Conservation (phyloP, 2,329 filamentous ascomycete genomes). For the Aspergillus eucalypticola region DNA sequence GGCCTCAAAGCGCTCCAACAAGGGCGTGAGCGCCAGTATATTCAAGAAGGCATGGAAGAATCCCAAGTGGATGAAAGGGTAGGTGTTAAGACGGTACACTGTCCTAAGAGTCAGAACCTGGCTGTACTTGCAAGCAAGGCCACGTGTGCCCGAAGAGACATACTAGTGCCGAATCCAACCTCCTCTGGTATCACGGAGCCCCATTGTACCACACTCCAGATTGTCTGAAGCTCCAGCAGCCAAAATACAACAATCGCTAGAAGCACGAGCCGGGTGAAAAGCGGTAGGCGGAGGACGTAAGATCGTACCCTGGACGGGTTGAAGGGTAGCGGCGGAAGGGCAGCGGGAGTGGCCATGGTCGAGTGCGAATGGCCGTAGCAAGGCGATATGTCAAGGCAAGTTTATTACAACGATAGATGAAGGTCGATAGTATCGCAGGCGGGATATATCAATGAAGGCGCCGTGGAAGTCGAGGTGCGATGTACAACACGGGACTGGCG, state of each 20-base stretch:
- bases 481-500: neutral
- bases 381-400: neutral
- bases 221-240: conserved; percentile 66
- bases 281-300: conserved; percentile 79
- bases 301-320: conserved; percentile 73
- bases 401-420: neutral
- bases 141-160: conserved; percentile 34
- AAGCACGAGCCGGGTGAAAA: conserved; percentile 76
- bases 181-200: conserved; percentile 76
- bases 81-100: conserved; percentile 95
- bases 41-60: conserved; percentile 82
- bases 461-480: neutral
- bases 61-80: conserved; percentile 79
- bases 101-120: conserved; percentile 17
- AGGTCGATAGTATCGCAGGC: neutral
- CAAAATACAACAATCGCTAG: conserved; percentile 68
- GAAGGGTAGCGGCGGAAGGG: conserved; percentile 59
- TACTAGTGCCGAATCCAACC: conserved; percentile 70
- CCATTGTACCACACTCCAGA: conserved; percentile 75
- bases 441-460: neutral
- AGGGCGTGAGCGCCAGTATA: conserved; percentile 74
- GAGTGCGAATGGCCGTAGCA: neutral
- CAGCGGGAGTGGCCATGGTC: conserved; percentile 49
- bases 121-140: neutral
- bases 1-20: conserved; percentile 89